These are phyloP conservation scores for Alternaria sp. DNA, from an alignment of 2,329 filamentous ascomycete genomes.

Conservation along the genomic window DNA sequence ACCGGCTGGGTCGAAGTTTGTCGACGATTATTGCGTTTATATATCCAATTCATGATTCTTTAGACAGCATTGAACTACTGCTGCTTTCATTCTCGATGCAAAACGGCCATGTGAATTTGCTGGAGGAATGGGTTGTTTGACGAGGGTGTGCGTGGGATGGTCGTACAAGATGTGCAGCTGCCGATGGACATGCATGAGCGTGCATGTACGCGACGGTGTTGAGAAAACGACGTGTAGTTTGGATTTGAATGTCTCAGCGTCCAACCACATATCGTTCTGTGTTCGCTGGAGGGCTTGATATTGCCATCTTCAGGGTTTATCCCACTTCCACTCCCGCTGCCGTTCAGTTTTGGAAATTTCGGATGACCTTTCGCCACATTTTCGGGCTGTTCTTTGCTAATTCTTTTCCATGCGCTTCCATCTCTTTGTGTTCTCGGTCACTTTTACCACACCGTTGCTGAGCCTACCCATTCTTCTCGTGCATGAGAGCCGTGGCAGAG, in stretches of 20 bases:
- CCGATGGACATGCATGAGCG: background rate
- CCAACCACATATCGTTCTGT: background rate
- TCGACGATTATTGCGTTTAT: background rate
- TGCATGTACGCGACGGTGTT: background rate
- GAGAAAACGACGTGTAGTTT: background rate
- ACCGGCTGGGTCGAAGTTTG: background rate
- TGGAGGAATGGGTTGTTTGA: background rate
- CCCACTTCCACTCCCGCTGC: no score
- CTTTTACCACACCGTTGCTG: no score
- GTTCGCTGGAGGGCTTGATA: background rate
- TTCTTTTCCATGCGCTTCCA: no score
- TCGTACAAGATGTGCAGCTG: background rate
- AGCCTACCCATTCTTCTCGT: no score
- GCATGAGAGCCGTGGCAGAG: no score
- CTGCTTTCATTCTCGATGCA: background rate
- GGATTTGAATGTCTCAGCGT: background rate
- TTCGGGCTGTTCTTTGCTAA: no score
- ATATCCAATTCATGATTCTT: background rate
- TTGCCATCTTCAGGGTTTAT: background rate
- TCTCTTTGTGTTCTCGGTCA: no score
- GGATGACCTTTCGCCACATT: no score
- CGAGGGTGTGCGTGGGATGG: background rate
- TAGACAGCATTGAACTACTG: background rate
- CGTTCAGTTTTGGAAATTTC: no score
- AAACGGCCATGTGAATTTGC: background rate